phyloP scores from a whole-genome alignment of 106 monocot species.

The Xerophyta viscosa region DNA sequence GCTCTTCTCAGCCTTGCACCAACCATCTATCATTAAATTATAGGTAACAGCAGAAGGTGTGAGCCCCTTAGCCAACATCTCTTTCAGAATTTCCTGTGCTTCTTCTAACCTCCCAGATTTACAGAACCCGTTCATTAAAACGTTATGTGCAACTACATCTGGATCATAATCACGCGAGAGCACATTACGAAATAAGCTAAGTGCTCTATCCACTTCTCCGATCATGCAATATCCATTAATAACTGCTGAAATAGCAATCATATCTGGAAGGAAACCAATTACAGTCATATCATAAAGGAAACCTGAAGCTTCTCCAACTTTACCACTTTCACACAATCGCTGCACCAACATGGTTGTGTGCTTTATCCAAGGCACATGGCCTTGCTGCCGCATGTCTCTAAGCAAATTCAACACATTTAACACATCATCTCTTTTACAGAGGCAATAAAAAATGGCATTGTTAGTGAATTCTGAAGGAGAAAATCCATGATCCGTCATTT shows the following conservation, averaged over 20 bases:
- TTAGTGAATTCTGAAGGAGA: constrained; percentile 64
- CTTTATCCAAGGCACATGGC: constrained; percentile 81
- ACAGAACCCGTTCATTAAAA: constrained; percentile 72
- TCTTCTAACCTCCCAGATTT: constrained; percentile 50
- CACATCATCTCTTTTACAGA: constrained; percentile 41
- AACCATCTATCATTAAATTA: constrained; percentile 78
- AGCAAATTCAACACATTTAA: constrained; percentile 37
- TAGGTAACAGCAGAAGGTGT: constrained; percentile 67
- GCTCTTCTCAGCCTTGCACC: constrained; percentile 47
- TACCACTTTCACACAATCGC: constrained; percentile 41
- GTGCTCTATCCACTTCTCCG: constrained; percentile 44
- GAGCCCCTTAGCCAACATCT: constrained; percentile 60
- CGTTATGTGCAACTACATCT: constrained; percentile 85
- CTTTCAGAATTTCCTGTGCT: constrained; percentile 48
- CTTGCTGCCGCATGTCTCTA: constrained; percentile 47
- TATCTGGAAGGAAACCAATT: constrained; percentile 70
- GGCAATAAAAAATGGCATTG: constrained; percentile 65
- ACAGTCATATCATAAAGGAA: constrained; percentile 59
- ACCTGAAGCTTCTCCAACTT: constrained; percentile 37
- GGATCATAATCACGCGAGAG: constrained; percentile 38
- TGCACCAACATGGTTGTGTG: constrained; percentile 59
- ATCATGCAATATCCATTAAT: constrained; percentile 59
- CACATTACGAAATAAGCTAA: constrained; percentile 42
- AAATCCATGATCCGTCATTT: constrained; percentile 47
- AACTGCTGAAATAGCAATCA: constrained; percentile 61